A percentile compares a stretch with the other conserved stretches of the same genome.
These are phyloP conservation scores for Solanum virginianum DNA, from an alignment of 257 asterid genomes.

Conservation along the genomic window DNA sequence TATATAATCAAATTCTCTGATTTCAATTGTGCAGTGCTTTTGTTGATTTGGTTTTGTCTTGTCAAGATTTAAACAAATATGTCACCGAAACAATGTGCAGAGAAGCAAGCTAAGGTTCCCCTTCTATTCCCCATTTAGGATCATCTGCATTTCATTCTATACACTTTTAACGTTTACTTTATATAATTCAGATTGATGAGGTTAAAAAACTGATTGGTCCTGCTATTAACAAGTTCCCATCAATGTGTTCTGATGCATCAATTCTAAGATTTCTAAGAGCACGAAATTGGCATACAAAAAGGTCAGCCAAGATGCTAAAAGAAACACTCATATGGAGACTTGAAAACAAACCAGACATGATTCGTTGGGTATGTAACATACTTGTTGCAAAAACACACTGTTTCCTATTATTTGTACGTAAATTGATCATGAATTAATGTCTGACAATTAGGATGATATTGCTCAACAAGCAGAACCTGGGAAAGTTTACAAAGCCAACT, in stretches of 20 bases:
- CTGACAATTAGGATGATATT: constrained; percentile 36
- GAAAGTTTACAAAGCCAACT: constrained; percentile 44
- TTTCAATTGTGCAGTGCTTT: not conserved
- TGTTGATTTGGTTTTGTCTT: not conserved
- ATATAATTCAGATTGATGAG: constrained; percentile 31
- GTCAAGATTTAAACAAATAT: constrained; percentile 2
- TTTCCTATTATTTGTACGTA: not conserved
- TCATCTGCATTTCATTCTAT: not conserved
- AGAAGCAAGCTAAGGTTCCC: constrained; percentile 37
- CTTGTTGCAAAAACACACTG: not conserved
- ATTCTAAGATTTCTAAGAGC: constrained; percentile 44
- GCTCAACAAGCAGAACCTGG: constrained; percentile 49
- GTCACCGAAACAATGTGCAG: constrained; percentile 21
- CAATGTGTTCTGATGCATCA: constrained; percentile 35
- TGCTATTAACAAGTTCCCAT: constrained; percentile 20
- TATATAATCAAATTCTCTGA: too few relatives aligned
- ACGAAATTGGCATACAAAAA: constrained; percentile 40
- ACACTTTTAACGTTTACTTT: not conserved
- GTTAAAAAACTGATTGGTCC: constrained; percentile 31
- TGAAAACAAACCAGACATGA: constrained; percentile 42
- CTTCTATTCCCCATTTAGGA: not conserved
- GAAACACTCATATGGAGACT: constrained; percentile 55
- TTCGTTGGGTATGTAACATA: constrained; percentile 33
- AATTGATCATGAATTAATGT: not conserved
- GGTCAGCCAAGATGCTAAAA: constrained; percentile 46